Base-by-base conservation (phyloP, 176 grass and related monocot species). In the Raddia distichophylla region DNA sequence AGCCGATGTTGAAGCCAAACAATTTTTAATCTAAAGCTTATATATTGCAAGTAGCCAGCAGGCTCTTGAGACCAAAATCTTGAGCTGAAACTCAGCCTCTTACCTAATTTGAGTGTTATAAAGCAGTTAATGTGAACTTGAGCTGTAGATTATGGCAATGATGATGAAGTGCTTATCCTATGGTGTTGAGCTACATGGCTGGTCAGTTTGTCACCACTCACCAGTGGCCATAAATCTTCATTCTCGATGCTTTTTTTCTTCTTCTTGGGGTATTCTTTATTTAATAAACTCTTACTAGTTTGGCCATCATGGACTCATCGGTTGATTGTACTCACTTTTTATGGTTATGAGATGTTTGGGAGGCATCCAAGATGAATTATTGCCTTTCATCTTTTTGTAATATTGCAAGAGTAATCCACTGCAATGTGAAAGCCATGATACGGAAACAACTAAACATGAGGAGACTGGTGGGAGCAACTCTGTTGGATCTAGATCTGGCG, bases 401-500 rank as follows among this genome's bases (percentile, higher is more conserved):
- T 78, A 70, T 88, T 91, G 53, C 74, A 80, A 85, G 86, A 71
- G 66, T 14, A 80, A 87, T 73, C 54, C 62, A 63, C 76, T 42
- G 64, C 6, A 75, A 12, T 53, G 18, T 53, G 42, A 40, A 80
- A 77, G 45, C 53, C 42, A 76, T 52, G 69, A 48, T 32, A 40
- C 27, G 53, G 74, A 59, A 17, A 78, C 67, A 49, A 79, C 18
- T 64, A 81, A 64, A 69, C 70, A 85, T 35, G 11, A 45, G 20
- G 69, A 80, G 5, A 60, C 57, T 60, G 42, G 64, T 64, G 66
- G 62, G 71, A 83, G 14, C 53, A 82, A 74, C 48, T 32, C 51
- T 17, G 90, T 76, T 75, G 86, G 80, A 67, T 91, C 86, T 2
- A 90, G 90, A 79, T 11, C 90, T 16, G 93, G 93, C 12, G 93